Percentiles rank a stretch among this genome's conserved stretches.
These are phyloP conservation scores for Cinnamomum micranthum DNA, from an alignment of 164 flowering plant species.

Conservation along the genomic window DNA sequence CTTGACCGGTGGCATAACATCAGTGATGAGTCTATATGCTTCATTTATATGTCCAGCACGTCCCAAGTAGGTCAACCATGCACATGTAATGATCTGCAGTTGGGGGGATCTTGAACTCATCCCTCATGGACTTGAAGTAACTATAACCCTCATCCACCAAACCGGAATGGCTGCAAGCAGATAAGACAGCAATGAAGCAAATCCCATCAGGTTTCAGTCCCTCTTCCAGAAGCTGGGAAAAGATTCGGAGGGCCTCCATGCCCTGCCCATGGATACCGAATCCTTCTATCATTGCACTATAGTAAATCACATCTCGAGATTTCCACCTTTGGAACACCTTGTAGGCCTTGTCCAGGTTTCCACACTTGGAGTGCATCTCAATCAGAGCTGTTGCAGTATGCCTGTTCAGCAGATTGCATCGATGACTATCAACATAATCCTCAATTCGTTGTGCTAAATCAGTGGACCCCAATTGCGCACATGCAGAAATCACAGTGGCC, in stretches of 20 bases:
- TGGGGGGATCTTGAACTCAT: slow-evolving; percentile 19
- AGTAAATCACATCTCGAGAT: slow-evolving; percentile 17
- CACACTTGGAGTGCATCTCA: slow-evolving; percentile 25
- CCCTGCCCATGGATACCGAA: slow-evolving; percentile 24
- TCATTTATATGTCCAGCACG: slow-evolving; percentile 18
- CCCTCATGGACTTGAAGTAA: slow-evolving; percentile 17
- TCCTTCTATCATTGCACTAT: slow-evolving; percentile 19
- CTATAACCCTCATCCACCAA: slow-evolving; percentile 17
- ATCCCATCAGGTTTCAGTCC: slow-evolving; percentile 19
- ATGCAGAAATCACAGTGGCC: slow-evolving; percentile 13
- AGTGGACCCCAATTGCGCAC: slow-evolving; percentile 18
- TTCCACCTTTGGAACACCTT: slow-evolving; percentile 18
- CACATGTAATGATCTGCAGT: slow-evolving; percentile 27
- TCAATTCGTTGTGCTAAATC: slow-evolving; percentile 12
- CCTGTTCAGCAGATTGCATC: slow-evolving; percentile 14
- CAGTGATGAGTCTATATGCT: slow-evolving; percentile 15
- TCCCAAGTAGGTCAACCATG: slow-evolving; percentile 24
- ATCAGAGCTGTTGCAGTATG: slow-evolving; percentile 20
- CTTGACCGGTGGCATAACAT: slow-evolving; percentile 15
- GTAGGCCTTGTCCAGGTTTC: slow-evolving; percentile 15
- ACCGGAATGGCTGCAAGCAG: slow-evolving; percentile 25
- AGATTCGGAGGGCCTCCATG: slow-evolving; percentile 15
- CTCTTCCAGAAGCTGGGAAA: slow-evolving; percentile 12
- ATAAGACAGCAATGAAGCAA: slow-evolving; percentile 21
- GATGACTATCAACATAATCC: slow-evolving; percentile 9